Conservation (phyloP, 2,329 filamentous ascomycete species). For the Amesomyces nigricolor region DNA sequence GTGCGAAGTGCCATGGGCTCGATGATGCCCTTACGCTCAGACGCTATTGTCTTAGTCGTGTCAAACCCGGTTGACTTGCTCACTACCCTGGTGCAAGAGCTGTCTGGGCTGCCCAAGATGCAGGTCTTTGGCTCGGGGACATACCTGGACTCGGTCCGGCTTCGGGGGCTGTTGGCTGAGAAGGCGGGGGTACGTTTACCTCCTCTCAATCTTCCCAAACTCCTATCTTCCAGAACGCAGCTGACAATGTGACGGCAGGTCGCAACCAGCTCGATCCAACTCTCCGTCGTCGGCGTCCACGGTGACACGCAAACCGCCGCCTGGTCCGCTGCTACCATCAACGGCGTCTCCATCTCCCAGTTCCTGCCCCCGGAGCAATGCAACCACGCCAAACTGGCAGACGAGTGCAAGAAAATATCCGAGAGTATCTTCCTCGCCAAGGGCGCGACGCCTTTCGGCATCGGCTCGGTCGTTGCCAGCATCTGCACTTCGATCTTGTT, state of each 20-base stretch:
- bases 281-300: conserved; percentile 14
- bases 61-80: conserved; percentile 52
- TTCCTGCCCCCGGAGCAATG: conserved; percentile 9
- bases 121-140: conserved; percentile 51
- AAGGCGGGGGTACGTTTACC: conserved; percentile 14
- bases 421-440: conserved; percentile 44
- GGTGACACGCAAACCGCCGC: conserved; percentile 9
- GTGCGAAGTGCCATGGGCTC: conserved; percentile 41
- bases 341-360: conserved; percentile 13
- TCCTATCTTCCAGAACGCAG: no score
- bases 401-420: conserved; percentile 42
- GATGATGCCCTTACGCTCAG: conserved; percentile 43
- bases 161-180: conserved; percentile 40
- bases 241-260: no score
- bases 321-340: conserved; percentile 16
- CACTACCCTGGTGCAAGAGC: conserved; percentile 43
- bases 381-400: conserved; percentile 34
- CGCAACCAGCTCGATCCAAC: conserved; percentile 10
- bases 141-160: conserved; percentile 45
- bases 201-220: no score
- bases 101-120: conserved; percentile 41
- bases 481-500: conserved; percentile 47
- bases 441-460: conserved; percentile 46
- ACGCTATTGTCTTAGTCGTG: conserved; percentile 46
- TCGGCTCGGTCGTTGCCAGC: conserved; percentile 41